Conservation (phyloP, 2,329 filamentous ascomycete species). For the Claviceps cyperi region DNA sequence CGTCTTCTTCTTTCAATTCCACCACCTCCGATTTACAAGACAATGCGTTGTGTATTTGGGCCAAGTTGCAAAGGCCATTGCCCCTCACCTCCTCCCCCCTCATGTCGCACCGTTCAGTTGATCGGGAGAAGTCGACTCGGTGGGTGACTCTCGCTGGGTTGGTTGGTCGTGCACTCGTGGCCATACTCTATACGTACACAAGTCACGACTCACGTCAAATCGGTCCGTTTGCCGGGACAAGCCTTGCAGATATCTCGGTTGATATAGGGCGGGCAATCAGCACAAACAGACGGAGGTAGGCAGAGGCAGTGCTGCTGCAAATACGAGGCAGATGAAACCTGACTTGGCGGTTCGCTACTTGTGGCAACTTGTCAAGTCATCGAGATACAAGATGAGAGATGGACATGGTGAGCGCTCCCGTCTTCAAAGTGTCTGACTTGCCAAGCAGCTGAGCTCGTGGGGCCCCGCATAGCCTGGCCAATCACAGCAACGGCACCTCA, state of each 20-base stretch:
- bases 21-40: too few species aligned
- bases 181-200: too few species aligned
- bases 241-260: neutral
- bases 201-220: neutral
- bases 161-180: too few species aligned
- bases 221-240: neutral
- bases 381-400: neutral
- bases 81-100: too few species aligned
- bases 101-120: too few species aligned
- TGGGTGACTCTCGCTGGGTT: too few species aligned
- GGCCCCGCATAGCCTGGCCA: neutral
- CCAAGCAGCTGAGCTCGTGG: neutral
- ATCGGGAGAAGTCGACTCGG: too few species aligned
- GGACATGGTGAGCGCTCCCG: neutral
- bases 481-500: neutral
- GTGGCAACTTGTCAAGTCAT: neutral
- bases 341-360: neutral
- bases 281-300: neutral
- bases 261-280: neutral
- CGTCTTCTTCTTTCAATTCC: too few species aligned
- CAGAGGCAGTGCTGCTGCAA: neutral
- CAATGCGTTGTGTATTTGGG: too few species aligned
- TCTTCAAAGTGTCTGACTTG: too few species aligned
- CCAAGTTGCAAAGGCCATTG: too few species aligned
- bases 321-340: conserved; percentile 1